Evolutionary conservation across 139 green algal species (phyloP), one percentile per base, ranked within the genome.

Genomic region (Ulvella scutata): DNA sequence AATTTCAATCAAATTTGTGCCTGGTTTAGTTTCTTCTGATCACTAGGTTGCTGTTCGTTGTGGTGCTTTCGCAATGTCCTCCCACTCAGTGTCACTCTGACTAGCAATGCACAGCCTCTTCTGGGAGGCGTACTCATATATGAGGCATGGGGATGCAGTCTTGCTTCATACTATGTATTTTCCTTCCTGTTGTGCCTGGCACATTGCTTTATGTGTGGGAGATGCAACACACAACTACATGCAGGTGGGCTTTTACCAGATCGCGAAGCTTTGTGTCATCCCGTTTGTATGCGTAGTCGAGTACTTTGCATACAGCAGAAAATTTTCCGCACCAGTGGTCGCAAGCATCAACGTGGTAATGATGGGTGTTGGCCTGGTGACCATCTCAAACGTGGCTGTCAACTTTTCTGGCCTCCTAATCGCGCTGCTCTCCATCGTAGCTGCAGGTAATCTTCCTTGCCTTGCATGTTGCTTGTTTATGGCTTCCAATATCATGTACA

Each of bases 251-350:
- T 62, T 62, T 6, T 76, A 73, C 76, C 83, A 88, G 82, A 90
- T 97, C 28, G 88, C 91, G 62, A 97, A 97, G 86, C 87, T 97
- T 37, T 83, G 94, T 37, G 97, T 97, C 81, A 96, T 97, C 76
- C 92, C 92, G 2, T 96, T 93, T 62, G 88, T 94, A 3, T 96
- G 90, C 76, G 20, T 95, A 3, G 79, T 97, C 74, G 92, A 97
- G 83, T 62, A 78, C 17, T 77, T 91, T 26, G 94, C 82, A 78
- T 78, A 95, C 72, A 79, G 84, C 21, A 81, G 84, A 6, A 77
- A 51, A 7, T 91, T 94, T 77, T 89, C 85, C 0, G 34, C 72
- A 0, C 73, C 78, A 4, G 81, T 87, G 6, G 74, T 92, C 6
- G 43, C 77, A 2, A 84, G 82, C 20, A 90, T 97, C 6, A 1